Evolutionary conservation across 23 red algal genomes (phyloP), one percentile per base, ranked within the genome.

Genomic region (Gracilaria vermiculophylla): DNA sequence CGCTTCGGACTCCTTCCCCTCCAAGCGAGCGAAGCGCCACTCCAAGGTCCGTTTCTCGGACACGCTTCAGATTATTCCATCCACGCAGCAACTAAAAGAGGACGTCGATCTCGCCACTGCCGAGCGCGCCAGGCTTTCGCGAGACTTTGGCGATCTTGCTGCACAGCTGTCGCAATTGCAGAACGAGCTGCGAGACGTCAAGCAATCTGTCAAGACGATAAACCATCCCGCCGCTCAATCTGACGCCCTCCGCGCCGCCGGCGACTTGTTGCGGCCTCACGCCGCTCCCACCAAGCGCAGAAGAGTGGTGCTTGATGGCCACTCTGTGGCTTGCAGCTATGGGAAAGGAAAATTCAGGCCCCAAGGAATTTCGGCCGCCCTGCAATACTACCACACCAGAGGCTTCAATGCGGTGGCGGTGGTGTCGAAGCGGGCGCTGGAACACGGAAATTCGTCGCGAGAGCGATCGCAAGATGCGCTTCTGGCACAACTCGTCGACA

Each of bases 261-360:
- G n/a, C 20, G 19, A 77, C 37, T n/a, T 48, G 34, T 5, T 51
- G 17, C 49, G 33, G 42, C 42, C 19, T 43, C 19, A 8, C 32
- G 11, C 31, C 19, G 11, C 54, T 7, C 41, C 42, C 25, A 36
- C 78, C 17, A 82, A 82, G 56, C 78, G 78, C 13, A 41, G 36
- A 28, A 82, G 78, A 66, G 78, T 82, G 13, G 78, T 82, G 11
- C 55, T 82, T 82, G 78, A 82, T 29, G 78, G 33, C 55, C 37
- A 82, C 36, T 43, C 37, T 43, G 60, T 82, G 10, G 78, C 78
- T 12, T 27, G 43, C 42, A 9, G 24, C 17, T 82, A 82, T 31
- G 78, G 78, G 15, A 82, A 29, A 47, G 78, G 78, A 41, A 60
- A 66, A 10, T 82, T 82, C 31, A 64, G 27, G 40, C 43, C 60